Evolutionary conservation across 768 basidiomycete genomes (phyloP).

Genomic region (Lactarius deliciosus): DNA sequence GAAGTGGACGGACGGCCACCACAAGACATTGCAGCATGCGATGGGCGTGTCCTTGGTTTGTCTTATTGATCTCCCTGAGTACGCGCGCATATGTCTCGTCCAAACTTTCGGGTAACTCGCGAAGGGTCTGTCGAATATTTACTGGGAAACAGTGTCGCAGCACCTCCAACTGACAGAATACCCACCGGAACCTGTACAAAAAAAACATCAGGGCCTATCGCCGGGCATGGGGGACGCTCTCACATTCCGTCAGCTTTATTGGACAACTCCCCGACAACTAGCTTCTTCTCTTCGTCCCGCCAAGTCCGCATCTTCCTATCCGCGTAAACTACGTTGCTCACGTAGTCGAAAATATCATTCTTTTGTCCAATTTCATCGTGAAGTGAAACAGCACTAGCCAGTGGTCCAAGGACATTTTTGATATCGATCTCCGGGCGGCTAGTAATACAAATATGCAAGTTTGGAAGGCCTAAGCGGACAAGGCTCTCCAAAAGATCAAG

Average conservation of each 20-base stretch:
- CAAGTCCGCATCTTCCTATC: neutral
- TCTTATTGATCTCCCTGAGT: neutral
- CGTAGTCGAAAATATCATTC: neutral
- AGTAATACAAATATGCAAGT: neutral
- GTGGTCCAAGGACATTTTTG: neutral
- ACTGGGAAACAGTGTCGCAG: neutral
- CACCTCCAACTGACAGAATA: neutral
- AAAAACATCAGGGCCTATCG: neutral
- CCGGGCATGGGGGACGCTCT: neutral
- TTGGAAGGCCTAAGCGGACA: neutral
- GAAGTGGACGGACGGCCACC: neutral
- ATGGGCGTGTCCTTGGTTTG: neutral
- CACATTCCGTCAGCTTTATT: neutral
- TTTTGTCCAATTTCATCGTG: neutral
- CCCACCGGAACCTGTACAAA: neutral
- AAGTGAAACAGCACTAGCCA: neutral
- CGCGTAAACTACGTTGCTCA: neutral
- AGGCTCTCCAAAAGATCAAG: neutral
- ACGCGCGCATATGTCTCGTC: neutral
- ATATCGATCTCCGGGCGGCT: neutral
- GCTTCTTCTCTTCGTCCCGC: neutral
- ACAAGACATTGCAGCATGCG: neutral
- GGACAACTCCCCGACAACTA: neutral
- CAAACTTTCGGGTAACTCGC: neutral
- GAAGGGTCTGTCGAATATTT: neutral